phyloP scores from a whole-genome alignment of 1,284 basidiomycete genomes.

The Pterulicium gracile region DNA sequence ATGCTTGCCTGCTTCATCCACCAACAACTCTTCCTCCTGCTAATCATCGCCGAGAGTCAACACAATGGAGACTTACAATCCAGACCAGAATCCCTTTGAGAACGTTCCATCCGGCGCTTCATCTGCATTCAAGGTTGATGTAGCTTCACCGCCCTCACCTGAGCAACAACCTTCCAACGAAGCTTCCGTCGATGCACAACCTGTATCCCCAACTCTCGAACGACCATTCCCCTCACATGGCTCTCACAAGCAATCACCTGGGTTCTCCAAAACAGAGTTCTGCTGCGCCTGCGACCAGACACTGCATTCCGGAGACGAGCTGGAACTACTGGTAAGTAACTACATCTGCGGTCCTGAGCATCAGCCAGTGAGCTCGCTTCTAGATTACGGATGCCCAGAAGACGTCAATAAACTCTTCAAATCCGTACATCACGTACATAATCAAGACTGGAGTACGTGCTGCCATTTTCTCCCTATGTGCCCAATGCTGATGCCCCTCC shows the following conservation, averaged over 20 bases:
- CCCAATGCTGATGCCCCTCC: slow-evolving; percentile 6
- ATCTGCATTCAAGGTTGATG: slow-evolving; percentile 46
- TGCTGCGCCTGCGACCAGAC: slow-evolving; percentile 66
- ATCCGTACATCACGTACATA: slow-evolving; percentile 92
- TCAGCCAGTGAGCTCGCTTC: background rate
- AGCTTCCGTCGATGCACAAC: slow-evolving; percentile 37
- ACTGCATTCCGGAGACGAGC: slow-evolving; percentile 71
- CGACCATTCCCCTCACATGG: slow-evolving; percentile 43
- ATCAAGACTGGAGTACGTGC: slow-evolving; percentile 79
- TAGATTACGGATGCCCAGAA: slow-evolving; percentile 94
- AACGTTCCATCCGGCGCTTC: slow-evolving; percentile 57
- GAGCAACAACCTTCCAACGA: background rate
- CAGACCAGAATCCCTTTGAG: slow-evolving; percentile 72
- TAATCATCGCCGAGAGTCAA: too few species aligned
- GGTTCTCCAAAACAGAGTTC: slow-evolving; percentile 55
- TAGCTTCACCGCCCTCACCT: slow-evolving; percentile 49
- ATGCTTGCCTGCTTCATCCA: too few species aligned
- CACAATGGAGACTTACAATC: background rate
- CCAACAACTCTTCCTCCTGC: too few species aligned
- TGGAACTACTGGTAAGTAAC: slow-evolving; percentile 59
- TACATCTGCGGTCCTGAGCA: slow-evolving; percentile 3
- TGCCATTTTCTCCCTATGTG: slow-evolving; percentile 4
- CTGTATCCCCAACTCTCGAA: slow-evolving; percentile 24
- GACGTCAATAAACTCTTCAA: slow-evolving; percentile 77
- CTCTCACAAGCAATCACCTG: slow-evolving; percentile 38